Percentiles rank a stretch among this genome's conserved stretches.
Evolutionary conservation across 257 asterid genomes (phyloP).

Genomic region (Sherardia arvensis): DNA sequence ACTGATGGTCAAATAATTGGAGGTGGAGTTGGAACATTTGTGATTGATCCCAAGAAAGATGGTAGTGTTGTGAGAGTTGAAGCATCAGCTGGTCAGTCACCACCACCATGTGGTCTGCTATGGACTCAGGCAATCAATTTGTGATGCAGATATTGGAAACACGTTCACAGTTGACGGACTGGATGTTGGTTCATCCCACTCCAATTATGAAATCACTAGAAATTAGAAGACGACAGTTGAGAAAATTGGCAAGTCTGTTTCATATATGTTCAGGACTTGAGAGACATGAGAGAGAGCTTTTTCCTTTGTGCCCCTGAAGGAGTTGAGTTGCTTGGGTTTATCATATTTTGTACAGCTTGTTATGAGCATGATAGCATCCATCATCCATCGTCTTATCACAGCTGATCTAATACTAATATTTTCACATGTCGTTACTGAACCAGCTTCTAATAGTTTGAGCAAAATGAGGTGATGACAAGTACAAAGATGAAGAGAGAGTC

Average conservation of each 20-base stretch:
- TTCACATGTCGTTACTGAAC: too few species aligned
- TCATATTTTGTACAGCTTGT: constrained; percentile 29
- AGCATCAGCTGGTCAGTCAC: constrained; percentile 27
- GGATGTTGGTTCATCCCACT: constrained; percentile 26
- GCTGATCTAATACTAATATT: not conserved
- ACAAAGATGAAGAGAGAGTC: too few species aligned
- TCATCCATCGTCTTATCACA: constrained; percentile 9
- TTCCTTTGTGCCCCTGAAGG: constrained; percentile 12
- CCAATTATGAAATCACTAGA: constrained; percentile 29
- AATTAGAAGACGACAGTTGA: constrained; percentile 16
- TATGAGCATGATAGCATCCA: not conserved
- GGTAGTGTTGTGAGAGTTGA: constrained; percentile 21
- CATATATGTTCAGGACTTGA: constrained; percentile 10
- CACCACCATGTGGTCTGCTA: constrained; percentile 35
- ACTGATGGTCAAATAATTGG: constrained; percentile 60
- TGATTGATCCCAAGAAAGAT: constrained; percentile 37
- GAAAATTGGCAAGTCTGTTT: constrained; percentile 2
- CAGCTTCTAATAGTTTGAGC: too few species aligned
- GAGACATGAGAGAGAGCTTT: constrained; percentile 10
- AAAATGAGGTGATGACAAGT: too few species aligned
- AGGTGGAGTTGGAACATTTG: constrained; percentile 52
- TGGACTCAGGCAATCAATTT: constrained; percentile 36
- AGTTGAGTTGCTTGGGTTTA: constrained; percentile 1
- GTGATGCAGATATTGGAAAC: constrained; percentile 30
- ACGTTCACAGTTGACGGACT: constrained; percentile 29